Evolutionary conservation across 768 basidiomycete genomes (phyloP), one percentile per base, ranked within the genome.

Genomic region (Sarcomyxa edulis): DNA sequence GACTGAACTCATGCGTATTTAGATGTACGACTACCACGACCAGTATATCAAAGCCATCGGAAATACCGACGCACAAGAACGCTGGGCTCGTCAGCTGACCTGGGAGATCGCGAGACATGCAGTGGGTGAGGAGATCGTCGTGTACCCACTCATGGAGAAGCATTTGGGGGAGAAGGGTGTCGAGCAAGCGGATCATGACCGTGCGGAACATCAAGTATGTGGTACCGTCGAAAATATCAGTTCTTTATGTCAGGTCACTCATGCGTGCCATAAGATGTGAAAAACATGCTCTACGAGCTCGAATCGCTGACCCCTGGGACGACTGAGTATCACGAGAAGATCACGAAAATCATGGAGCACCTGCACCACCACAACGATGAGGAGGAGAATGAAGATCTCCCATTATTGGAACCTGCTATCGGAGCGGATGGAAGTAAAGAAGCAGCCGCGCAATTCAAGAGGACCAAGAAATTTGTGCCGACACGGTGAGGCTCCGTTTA

Each of bases 41-140:
- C 54, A 73, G 35, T 80, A 76, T 53, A 50, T 60, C 21, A 60
- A 56, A 35, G 56, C 58, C 31, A 46, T 51, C 0, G 69, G 65
- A 2, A 63, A 80, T 47, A 39, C 53, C 18, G 71, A 74, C 23
- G 66, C 65, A 0, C 72, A 77, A 50, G 58, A 52, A 2, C 68
- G 74, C 6, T 80, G 76, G 77, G 62, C 72, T 0, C 63, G 62
- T 31, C 76, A 78, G 51, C 59, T 81, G 5, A 65, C 59, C 9
- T 81, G 77, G 78, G 76, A 78, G 55, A 61, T 81, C 27, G 78
- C 76, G 1, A 66, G 76, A 0, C 78, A 81, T 42, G 72, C 78
- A 3, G 69, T 73, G 6, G 76, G 70, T 10, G 79, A 81, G 51
- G 80, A 83, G 52, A 68, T 81, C 26, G 62, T 82, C 25, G 71